phyloP scores from a whole-genome alignment of 2,329 filamentous ascomycete genomes.

The Polychaeton citri region DNA sequence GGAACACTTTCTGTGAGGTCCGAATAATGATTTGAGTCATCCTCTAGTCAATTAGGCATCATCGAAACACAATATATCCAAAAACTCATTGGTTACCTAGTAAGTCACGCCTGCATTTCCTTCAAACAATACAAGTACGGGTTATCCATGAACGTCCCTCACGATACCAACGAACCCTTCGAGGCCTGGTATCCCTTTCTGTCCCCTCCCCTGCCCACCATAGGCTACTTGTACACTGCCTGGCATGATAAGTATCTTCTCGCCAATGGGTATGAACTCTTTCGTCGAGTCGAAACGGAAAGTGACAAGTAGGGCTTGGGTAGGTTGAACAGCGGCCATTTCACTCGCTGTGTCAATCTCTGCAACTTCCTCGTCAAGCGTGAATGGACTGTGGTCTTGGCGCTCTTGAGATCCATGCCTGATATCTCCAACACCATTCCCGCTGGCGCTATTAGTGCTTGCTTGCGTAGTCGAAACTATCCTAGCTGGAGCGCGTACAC shows the following conservation, averaged over 20 bases:
- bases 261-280: constrained; percentile 62
- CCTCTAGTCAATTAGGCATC: too few species aligned
- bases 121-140: too few species aligned
- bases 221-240: constrained; percentile 49
- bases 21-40: too few species aligned
- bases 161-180: constrained; percentile 62
- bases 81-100: too few species aligned
- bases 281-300: constrained; percentile 56
- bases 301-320: constrained; percentile 37
- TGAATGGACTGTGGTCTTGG: constrained; percentile 10
- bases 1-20: too few species aligned
- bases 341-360: constrained; percentile 1
- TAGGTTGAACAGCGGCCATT: constrained; percentile 12
- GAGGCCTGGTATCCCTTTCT: constrained; percentile 42
- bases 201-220: constrained; percentile 39
- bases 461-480: constrained; percentile 38
- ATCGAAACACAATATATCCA: too few species aligned
- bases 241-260: constrained; percentile 57
- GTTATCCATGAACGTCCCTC: constrained; percentile 19
- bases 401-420: background rate
- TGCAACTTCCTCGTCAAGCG: constrained; percentile 12
- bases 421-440: constrained; percentile 6
- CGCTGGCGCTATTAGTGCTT: constrained; percentile 15
- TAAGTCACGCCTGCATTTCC: too few species aligned
- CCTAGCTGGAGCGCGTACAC: constrained; percentile 68